Percentiles rank a stretch among this genome's conserved stretches.
Conservation (phyloP, 176 grass and related monocot species). For the Canna indica region DNA sequence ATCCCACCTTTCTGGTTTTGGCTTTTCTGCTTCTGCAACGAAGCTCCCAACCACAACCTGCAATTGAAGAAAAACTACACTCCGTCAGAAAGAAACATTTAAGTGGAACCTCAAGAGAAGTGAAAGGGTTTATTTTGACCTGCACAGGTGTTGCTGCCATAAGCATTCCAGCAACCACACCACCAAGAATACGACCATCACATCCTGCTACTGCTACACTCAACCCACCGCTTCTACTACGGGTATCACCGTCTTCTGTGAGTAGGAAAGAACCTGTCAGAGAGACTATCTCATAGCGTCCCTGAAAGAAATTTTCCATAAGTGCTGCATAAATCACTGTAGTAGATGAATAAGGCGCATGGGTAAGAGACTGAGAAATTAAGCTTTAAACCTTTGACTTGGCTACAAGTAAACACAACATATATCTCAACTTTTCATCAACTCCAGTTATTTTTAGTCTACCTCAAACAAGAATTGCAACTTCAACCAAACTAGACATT, state of each 20-base stretch:
- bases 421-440: too few species aligned
- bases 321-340: neutral
- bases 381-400: neutral
- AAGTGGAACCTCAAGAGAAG: neutral
- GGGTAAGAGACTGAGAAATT: neutral
- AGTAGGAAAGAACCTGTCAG: slow-evolving; percentile 93
- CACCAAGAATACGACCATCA: slow-evolving; percentile 84
- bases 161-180: slow-evolving; percentile 93
- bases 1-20: slow-evolving; percentile 58
- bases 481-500: neutral
- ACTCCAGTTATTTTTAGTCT: too few species aligned
- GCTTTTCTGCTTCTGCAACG: slow-evolving; percentile 83
- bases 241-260: slow-evolving; percentile 78
- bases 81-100: neutral
- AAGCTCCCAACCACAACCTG: slow-evolving; percentile 98
- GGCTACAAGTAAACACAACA: too few species aligned
- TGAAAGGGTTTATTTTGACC: slow-evolving; percentile 19
- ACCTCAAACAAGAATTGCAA: neutral
- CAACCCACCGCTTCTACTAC: slow-evolving; percentile 89
- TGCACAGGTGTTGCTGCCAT: slow-evolving; percentile 80
- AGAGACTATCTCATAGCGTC: slow-evolving; percentile 93
- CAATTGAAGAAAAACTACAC: neutral
- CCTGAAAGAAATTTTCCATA: slow-evolving; percentile 36
- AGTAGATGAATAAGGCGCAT: neutral
- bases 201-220: slow-evolving; percentile 89